Evolutionary conservation across 1,284 basidiomycete genomes (phyloP).

Genomic region (Microbotryum silenes-acaulis): DNA sequence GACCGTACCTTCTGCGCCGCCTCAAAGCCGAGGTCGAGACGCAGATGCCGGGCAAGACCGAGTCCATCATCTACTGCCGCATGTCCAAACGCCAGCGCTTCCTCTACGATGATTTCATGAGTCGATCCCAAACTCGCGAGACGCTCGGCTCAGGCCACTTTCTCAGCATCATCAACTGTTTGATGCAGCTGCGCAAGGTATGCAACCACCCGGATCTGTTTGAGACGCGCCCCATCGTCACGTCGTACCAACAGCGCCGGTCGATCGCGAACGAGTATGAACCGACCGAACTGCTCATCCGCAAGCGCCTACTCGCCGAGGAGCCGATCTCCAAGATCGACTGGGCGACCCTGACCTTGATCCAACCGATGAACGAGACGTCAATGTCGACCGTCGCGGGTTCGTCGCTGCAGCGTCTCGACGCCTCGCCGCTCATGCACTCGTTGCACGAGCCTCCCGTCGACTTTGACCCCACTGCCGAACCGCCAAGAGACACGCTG

Average conservation of each 20-base stretch:
- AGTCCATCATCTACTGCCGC: conserved; percentile 84
- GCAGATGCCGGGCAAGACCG: conserved; percentile 88
- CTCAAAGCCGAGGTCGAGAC: conserved; percentile 95
- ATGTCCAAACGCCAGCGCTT: conserved; percentile 92
- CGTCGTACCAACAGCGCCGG: conserved; percentile 77
- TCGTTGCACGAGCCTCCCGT: conserved; percentile 13
- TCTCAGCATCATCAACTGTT: conserved; percentile 77
- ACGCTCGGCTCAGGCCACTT: conserved; percentile 79
- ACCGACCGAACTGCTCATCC: conserved; percentile 77
- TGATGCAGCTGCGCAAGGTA: conserved; percentile 87
- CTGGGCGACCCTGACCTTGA: conserved; percentile 57
- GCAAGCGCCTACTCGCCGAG: conserved; percentile 55
- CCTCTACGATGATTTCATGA: conserved; percentile 98
- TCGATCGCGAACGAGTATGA: conserved; percentile 77
- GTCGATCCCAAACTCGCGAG: conserved; percentile 75
- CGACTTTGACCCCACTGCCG: conserved; percentile 12
- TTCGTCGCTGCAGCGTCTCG: conserved; percentile 53
- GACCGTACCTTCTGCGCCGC: conserved; percentile 87
- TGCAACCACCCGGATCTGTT: conserved; percentile 68
- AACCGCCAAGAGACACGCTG: conserved; percentile 54
- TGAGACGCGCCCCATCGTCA: conserved; percentile 87
- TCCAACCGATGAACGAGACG: conserved; percentile 45
- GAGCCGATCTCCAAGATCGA: conserved; percentile 50
- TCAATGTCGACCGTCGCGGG: conserved; percentile 51
- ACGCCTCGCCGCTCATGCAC: conserved; percentile 54